Evolutionary conservation across 257 asterid genomes (phyloP).

Genomic region (Solanum pinnatisectum): DNA sequence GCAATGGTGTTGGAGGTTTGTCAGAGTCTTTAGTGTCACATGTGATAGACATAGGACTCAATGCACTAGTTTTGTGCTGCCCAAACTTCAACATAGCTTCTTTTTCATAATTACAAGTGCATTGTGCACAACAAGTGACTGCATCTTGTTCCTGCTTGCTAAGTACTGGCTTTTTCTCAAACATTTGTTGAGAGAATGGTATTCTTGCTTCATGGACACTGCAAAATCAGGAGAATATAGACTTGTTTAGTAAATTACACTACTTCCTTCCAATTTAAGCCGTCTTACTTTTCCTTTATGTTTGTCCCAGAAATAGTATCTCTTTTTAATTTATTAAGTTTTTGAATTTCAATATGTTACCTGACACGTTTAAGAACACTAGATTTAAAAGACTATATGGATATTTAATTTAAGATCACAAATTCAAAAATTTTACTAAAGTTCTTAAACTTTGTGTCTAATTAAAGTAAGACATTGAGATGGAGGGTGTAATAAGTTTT

Average conservation of each 20-base stretch:
- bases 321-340: neutral
- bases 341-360: too few species aligned
- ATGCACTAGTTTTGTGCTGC: conserved; percentile 19
- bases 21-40: conserved; percentile 17
- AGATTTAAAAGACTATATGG: too few species aligned
- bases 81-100: conserved; percentile 33
- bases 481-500: neutral
- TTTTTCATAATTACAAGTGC: conserved; percentile 57
- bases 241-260: neutral
- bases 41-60: neutral
- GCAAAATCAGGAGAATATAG: neutral
- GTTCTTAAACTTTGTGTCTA: too few species aligned
- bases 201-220: conserved; percentile 44
- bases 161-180: conserved; percentile 26
- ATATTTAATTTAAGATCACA: too few species aligned
- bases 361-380: neutral
- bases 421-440: too few species aligned
- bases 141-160: conserved; percentile 34
- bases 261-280: neutral
- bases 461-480: neutral
- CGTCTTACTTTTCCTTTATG: neutral
- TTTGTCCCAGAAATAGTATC: neutral
- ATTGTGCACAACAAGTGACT: conserved; percentile 60
- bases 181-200: conserved; percentile 23
- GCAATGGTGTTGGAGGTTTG: conserved; percentile 38